Evolutionary conservation across 2,329 filamentous ascomycete species (phyloP).

Genomic region (Stagonosporopsis chrysanthemi): DNA sequence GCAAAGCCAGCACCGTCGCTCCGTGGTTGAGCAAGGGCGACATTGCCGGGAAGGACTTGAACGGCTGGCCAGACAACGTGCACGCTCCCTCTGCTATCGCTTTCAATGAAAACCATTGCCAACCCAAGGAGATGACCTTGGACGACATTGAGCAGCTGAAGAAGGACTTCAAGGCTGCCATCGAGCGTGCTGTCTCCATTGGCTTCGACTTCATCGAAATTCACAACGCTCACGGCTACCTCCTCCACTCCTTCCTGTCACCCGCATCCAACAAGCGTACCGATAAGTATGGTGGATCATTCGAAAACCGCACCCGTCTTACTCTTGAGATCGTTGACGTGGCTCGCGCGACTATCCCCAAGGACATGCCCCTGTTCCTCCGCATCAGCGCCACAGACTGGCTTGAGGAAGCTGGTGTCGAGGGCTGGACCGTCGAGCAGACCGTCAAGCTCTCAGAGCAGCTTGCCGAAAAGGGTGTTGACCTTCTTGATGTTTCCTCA

Average conservation of each 20-base stretch:
- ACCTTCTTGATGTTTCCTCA: conserved; percentile 82
- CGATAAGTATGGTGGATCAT: conserved; percentile 72
- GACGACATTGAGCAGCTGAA: conserved; percentile 73
- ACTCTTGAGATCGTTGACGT: conserved; percentile 71
- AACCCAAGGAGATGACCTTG: conserved; percentile 72
- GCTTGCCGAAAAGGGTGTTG: conserved; percentile 76
- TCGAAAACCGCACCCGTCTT: conserved; percentile 75
- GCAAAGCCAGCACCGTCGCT: conserved; percentile 66
- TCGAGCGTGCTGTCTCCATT: conserved; percentile 62
- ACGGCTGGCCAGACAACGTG: conserved; percentile 64
- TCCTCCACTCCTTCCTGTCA: conserved; percentile 73
- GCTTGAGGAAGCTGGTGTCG: conserved; percentile 67
- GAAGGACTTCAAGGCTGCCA: conserved; percentile 66
- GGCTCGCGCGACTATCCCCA: conserved; percentile 68
- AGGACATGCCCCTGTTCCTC: conserved; percentile 74
- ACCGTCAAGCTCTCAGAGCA: conserved; percentile 69
- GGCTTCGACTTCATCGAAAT: conserved; percentile 83
- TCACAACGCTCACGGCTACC: conserved; percentile 81
- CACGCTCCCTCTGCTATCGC: conserved; percentile 66
- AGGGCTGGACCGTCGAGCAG: conserved; percentile 73
- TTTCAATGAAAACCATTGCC: conserved; percentile 67
- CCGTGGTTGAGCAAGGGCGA: conserved; percentile 68
- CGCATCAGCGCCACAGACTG: conserved; percentile 79
- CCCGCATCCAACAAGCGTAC: conserved; percentile 74
- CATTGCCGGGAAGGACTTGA: conserved; percentile 62